These are phyloP conservation scores for Cucumis cinereus DNA, from an alignment of 306 rosid genomes.

Conservation along the genomic window DNA sequence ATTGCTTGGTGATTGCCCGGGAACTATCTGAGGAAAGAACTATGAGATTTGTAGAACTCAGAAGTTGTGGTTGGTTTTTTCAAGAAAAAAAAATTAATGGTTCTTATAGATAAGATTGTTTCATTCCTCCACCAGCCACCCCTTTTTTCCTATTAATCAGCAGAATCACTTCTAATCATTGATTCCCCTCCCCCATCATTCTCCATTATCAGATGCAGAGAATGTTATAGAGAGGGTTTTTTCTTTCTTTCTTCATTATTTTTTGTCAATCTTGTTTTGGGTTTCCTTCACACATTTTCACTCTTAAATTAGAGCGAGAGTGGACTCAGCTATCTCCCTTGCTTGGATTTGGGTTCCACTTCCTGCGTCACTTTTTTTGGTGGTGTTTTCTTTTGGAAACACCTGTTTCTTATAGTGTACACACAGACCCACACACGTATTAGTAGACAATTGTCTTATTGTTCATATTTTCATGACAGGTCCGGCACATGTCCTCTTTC, in stretches of 20 bases:
- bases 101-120: neutral
- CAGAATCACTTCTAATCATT: neutral
- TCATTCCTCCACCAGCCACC: neutral
- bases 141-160: neutral
- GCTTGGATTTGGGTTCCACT: neutral
- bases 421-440: neutral
- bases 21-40: neutral
- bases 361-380: neutral
- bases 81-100: neutral
- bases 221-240: neutral
- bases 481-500: slow-evolving; percentile 23
- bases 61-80: neutral
- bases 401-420: neutral
- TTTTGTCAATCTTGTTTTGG: neutral
- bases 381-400: neutral
- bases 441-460: neutral
- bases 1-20: neutral
- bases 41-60: neutral
- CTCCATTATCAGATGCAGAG: neutral
- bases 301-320: neutral
- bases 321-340: neutral
- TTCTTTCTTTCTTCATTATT: neutral
- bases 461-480: slow-evolving; percentile 20
- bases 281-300: neutral
- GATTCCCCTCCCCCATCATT: neutral